Conservation (phyloP, 208 protist genomes). For the Leishmania mexicana region DNA sequence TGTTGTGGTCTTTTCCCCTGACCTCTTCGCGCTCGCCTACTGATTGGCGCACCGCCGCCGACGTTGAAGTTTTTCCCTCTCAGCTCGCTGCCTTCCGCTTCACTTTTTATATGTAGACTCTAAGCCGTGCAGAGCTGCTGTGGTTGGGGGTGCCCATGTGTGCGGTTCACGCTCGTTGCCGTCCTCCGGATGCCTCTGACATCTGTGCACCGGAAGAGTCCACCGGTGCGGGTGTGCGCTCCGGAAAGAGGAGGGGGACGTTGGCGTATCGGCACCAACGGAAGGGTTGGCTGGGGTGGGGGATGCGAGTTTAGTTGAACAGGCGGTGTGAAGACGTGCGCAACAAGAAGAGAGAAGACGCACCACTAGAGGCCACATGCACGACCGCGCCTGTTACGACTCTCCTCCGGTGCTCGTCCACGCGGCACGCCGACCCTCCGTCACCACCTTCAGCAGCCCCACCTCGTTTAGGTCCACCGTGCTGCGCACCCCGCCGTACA, state of each 20-base stretch:
- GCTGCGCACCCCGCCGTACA: conserved; percentile 58
- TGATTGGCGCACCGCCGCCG: background rate
- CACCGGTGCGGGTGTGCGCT: background rate
- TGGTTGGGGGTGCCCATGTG: background rate
- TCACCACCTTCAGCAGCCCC: conserved; percentile 27
- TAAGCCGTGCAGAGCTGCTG: background rate
- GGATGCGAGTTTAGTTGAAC: background rate
- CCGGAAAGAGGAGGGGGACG: background rate
- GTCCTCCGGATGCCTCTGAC: background rate
- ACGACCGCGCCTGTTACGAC: background rate
- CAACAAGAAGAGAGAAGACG: background rate
- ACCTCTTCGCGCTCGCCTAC: background rate
- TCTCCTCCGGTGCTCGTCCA: background rate
- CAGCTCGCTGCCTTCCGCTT: background rate
- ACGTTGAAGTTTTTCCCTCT: background rate
- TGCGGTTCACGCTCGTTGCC: background rate
- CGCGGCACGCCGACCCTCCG: conserved; percentile 10
- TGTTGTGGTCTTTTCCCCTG: background rate
- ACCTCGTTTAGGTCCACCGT: conserved; percentile 58
- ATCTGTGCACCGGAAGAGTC: background rate
- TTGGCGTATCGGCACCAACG: background rate
- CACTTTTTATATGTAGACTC: background rate
- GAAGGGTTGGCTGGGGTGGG: background rate
- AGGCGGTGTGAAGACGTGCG: background rate
- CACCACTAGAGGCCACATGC: background rate